Base-by-base conservation (phyloP, 352 stramenopile species). In the Phytophthora ohioensis region DNA sequence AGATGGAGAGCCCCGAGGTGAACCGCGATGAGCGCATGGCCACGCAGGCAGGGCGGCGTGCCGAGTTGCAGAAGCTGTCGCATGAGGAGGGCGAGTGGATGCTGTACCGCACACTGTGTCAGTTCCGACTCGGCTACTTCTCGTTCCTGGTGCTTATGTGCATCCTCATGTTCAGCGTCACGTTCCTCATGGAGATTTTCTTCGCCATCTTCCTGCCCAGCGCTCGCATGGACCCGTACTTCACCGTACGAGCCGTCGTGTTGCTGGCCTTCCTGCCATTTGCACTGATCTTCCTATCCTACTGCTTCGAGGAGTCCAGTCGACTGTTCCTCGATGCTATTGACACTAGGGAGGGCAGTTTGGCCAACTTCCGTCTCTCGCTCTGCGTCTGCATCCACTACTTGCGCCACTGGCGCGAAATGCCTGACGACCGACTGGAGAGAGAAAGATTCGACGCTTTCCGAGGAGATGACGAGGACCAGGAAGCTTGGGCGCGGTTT, bases 111-210 rank as follows among this genome's bases (percentile, higher is more conserved):
- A 77, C 77, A 43, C 64, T 90, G 42, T 95, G 88, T 70, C 86
- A 95, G 71, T 94, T 96, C 70, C 84, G 90, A 1, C 77, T 96
- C n/a, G 88, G 88, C 57, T 96, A 95, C 76, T 91, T 96, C 65
- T 85, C 90, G 39, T 95, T 96, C 69, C 75, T 96, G 35, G 90
- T 96, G 70, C 84, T 94, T 64, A 92, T 96, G 84, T 89, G 90
- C 68, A 93, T 96, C 68, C 80, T 96, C 76, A 95, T 95, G 80
- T 96, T 96, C 69, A 94, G 86, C 42, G 92, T 96, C 75, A 91
- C 86, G 67, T 84, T 94, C 63, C 73, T 96, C 51, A 96, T 96
- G 90, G 88, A 95, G 70, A 93, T 95, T 43, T 95, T 96, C 83
- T 96, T 96, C 69, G 82, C 90, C n/a, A 94, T 95, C 62, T 96